These are phyloP conservation scores for Triticum monococcum DNA, from an alignment of 176 grass and related monocot species.

Conservation along the genomic window DNA sequence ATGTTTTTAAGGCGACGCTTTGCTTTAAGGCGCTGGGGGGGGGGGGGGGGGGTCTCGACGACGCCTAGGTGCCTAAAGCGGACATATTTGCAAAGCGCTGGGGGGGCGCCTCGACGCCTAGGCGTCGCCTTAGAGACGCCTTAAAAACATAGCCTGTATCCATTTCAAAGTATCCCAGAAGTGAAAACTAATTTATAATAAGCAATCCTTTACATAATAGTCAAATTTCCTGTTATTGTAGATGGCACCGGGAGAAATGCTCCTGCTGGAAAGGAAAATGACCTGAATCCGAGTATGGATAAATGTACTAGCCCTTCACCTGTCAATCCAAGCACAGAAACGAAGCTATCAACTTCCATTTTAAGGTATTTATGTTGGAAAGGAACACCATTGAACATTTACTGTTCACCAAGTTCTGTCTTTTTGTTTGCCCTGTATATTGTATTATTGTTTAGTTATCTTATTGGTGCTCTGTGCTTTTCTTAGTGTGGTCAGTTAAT, in stretches of 20 bases:
- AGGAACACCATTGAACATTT: not conserved
- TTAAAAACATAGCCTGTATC: too few relatives aligned
- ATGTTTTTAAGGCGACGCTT: too few relatives aligned
- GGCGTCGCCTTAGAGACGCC: too few relatives aligned
- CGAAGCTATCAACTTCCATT: conserved; percentile 36
- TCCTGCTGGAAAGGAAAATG: conserved; percentile 58
- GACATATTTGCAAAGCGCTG: too few relatives aligned
- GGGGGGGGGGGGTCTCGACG: too few relatives aligned
- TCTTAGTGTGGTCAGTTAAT: not conserved
- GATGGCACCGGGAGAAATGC: conserved; percentile 55
- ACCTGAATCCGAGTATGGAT: conserved; percentile 44
- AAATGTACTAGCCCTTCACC: conserved; percentile 45
- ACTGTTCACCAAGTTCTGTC: not conserved
- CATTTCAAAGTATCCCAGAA: not conserved
- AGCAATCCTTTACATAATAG: not conserved
- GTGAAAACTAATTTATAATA: not conserved
- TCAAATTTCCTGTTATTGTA: conserved; percentile 28
- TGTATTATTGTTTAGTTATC: conserved; percentile 3
- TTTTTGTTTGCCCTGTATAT: conserved; percentile 12
- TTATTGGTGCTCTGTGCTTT: not conserved
- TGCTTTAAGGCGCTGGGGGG: too few relatives aligned
- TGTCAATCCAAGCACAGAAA: conserved; percentile 43
- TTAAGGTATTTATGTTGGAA: conserved; percentile 53
- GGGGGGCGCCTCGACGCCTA: too few relatives aligned
- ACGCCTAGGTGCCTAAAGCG: too few relatives aligned